These are phyloP conservation scores for Malassezia restricta DNA, from an alignment of 1,284 basidiomycete species.

Conservation along the genomic window DNA sequence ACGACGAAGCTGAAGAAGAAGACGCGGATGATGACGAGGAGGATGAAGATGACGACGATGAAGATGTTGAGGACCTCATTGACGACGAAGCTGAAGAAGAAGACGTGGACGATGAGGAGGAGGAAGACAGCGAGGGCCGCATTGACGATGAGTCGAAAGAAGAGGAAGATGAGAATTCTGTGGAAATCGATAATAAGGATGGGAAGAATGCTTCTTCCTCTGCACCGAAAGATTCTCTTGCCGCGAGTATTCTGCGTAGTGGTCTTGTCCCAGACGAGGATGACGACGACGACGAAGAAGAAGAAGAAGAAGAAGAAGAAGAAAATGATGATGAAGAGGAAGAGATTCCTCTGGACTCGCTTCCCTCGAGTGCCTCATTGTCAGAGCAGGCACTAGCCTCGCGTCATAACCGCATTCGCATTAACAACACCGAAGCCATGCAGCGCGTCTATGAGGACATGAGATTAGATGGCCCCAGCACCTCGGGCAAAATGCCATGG, in stretches of 20 bases:
- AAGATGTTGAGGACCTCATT: slow-evolving; percentile 1
- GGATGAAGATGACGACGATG: slow-evolving; percentile 32
- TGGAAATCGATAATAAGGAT: neutral
- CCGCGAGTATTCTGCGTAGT: slow-evolving; percentile 35
- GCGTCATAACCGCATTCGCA: slow-evolving; percentile 32
- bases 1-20: slow-evolving; percentile 22
- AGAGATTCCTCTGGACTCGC: slow-evolving; percentile 23
- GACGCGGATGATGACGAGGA: slow-evolving; percentile 13
- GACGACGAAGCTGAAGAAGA: slow-evolving; percentile 17
- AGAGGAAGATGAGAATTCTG: slow-evolving; percentile 16
- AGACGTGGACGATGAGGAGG: slow-evolving; percentile 9
- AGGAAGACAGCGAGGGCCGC: too few species aligned
- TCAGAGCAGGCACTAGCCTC: slow-evolving; percentile 26
- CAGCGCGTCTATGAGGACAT: slow-evolving; percentile 31
- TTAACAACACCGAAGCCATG: slow-evolving; percentile 37
- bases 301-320: slow-evolving; percentile 25
- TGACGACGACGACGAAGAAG: slow-evolving; percentile 22
- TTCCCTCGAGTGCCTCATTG: slow-evolving; percentile 30
- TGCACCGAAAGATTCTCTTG: slow-evolving; percentile 33
- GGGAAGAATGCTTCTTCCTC: slow-evolving; percentile 18
- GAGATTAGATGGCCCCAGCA: slow-evolving; percentile 23
- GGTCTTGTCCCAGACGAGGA: slow-evolving; percentile 26
- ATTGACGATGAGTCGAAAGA: slow-evolving; percentile 7
- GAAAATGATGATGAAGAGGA: slow-evolving; percentile 20
- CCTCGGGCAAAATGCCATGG: slow-evolving; percentile 31